A percentile compares a stretch with the other conserved stretches of the same genome.
Conservation (phyloP, 805 yeast species). For the Kuraishia ogatae region DNA sequence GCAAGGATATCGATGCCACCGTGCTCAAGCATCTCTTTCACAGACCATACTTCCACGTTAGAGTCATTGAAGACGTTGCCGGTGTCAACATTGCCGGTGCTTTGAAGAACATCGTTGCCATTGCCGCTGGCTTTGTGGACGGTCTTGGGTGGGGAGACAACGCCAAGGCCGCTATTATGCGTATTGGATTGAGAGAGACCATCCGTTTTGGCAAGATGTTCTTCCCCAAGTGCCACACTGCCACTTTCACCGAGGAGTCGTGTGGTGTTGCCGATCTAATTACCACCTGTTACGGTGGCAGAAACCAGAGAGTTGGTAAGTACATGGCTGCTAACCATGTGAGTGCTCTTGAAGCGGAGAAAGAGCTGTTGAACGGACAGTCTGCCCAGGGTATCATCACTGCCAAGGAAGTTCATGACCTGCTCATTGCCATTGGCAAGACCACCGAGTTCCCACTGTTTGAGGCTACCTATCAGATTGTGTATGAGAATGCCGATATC, state of each 20-base stretch:
- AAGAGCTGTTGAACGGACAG: slow-evolving; percentile 85
- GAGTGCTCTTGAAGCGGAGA: slow-evolving; percentile 75
- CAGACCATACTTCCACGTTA: slow-evolving; percentile 96
- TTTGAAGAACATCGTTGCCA: slow-evolving; percentile 89
- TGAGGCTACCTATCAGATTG: slow-evolving; percentile 73
- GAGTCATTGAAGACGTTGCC: slow-evolving; percentile 85
- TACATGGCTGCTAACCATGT: slow-evolving; percentile 77
- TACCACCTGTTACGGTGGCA: slow-evolving; percentile 96
- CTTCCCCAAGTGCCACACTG: slow-evolving; percentile 64
- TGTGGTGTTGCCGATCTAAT: slow-evolving; percentile 98
- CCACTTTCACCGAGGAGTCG: slow-evolving; percentile 86
- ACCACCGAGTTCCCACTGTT: slow-evolving; percentile 74
- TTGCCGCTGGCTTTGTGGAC: slow-evolving; percentile 95
- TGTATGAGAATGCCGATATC: slow-evolving; percentile 34
- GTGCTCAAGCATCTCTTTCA: slow-evolving; percentile 83
- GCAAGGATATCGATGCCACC: slow-evolving; percentile 62
- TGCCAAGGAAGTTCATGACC: slow-evolving; percentile 83
- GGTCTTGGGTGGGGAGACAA: slow-evolving; percentile 99
- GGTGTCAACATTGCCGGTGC: slow-evolving; percentile 98
- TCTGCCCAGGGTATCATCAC: slow-evolving; percentile 95
- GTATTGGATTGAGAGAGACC: slow-evolving; percentile 89
- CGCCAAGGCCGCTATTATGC: slow-evolving; percentile 95
- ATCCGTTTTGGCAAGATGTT: slow-evolving; percentile 77
- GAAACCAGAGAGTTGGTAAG: slow-evolving; percentile 88
- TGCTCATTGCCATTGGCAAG: slow-evolving; percentile 46